Evolutionary conservation across 2,329 filamentous ascomycete genomes (phyloP), one percentile per base, ranked within the genome.

Genomic region (Fusarium sarcochroum): DNA sequence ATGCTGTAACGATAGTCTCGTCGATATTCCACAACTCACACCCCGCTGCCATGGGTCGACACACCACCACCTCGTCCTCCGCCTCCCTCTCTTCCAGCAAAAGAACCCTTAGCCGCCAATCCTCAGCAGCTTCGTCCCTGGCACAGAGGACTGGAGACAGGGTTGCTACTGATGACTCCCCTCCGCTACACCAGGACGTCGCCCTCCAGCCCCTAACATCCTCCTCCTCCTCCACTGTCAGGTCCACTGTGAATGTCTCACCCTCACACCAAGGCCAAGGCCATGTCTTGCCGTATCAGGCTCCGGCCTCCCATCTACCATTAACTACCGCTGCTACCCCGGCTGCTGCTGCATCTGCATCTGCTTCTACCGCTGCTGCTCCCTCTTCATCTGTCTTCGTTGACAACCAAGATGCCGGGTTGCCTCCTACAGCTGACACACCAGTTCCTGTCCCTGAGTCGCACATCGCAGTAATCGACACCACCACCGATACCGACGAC

Each of bases 181-280:
- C 70, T 61, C 58, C 68, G 30, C 58, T 63, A 66, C 74, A 70
- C 56, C 73, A 73, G 58, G 73, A 72, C 66, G 76, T 78, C 51
- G 70, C 74, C 58, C 76, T 78, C 54, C 74, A 75, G 63, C 75
- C 73, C 70, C 75, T 79, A 69, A 71, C 71, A 63, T 65, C 72
- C 58, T 45, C 71, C 25, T 63, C 60, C 42, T 72, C 71, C 66
- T 73, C 72, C 69, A 68, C 71, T 59, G 56, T 51, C 47, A 57
- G 69, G 52, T 70, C 73, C 74, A 70, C 74, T 65, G 69, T 70
- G 73, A 70, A 70, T 69, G 68, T 71, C 67, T 72, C 72, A 69
- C 66, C 64, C 48, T 58, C 72, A 59, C 66, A 73, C 71, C 61
- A 63, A 51, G 53, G 58, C 59, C 68, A 74, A 67, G 72, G 63